Evolutionary conservation across 306 rosid genomes (phyloP).

Genomic region (Rubus idaeus): DNA sequence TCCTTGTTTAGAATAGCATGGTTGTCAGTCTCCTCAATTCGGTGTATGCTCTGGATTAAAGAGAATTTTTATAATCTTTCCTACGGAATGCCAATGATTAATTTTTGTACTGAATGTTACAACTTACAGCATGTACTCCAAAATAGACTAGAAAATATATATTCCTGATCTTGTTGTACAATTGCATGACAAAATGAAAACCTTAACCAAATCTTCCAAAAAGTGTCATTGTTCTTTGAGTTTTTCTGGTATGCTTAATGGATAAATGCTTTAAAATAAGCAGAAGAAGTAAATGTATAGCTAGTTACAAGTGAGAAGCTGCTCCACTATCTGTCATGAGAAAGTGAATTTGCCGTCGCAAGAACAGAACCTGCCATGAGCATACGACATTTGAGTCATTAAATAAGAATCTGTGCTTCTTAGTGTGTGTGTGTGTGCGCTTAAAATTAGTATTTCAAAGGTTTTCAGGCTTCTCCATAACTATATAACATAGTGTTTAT

Average conservation of each 20-base stretch:
- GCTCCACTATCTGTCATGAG: constrained; percentile 57
- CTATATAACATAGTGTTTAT: background rate
- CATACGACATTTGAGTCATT: background rate
- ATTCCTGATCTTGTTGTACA: background rate
- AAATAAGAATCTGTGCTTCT: background rate
- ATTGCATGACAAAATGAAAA: background rate
- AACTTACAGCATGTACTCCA: background rate
- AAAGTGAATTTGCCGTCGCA: constrained; percentile 63
- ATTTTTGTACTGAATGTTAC: background rate
- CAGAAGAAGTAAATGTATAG: background rate
- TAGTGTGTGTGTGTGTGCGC: background rate
- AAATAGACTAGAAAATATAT: background rate
- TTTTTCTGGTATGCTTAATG: background rate
- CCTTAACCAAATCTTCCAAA: background rate
- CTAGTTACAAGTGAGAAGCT: constrained; percentile 12
- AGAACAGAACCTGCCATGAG: constrained; percentile 59
- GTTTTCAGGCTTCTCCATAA: background rate
- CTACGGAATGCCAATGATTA: background rate
- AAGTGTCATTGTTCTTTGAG: background rate
- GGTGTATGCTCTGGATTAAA: background rate
- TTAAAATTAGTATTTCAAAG: background rate
- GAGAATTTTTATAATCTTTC: background rate
- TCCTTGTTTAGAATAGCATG: background rate
- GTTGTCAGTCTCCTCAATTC: background rate
- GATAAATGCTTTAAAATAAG: background rate